These are phyloP conservation scores for Yamadazyma oceani DNA, from an alignment of 1,139 yeast genomes.

Conservation along the genomic window DNA sequence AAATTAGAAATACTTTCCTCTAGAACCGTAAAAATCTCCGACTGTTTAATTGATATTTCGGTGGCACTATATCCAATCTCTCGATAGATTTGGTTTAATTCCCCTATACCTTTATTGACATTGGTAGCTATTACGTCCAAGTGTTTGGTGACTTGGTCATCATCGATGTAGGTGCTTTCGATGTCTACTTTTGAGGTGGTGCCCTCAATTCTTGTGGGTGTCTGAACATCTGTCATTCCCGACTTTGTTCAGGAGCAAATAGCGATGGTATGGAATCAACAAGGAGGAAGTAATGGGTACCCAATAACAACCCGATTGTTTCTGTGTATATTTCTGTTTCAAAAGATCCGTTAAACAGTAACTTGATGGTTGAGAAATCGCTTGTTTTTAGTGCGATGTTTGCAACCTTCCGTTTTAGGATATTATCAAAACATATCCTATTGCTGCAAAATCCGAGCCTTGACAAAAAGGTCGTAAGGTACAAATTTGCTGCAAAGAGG, in stretches of 20 bases:
- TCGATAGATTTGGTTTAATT: slow-evolving; percentile 32
- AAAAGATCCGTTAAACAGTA: too few species aligned
- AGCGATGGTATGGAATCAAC: too few species aligned
- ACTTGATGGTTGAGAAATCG: too few species aligned
- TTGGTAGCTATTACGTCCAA: slow-evolving; percentile 27
- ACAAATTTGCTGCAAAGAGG: too few species aligned
- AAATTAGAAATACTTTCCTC: slow-evolving; percentile 40
- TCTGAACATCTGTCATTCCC: slow-evolving; percentile 10
- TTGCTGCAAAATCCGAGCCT: too few species aligned
- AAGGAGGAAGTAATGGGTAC: too few species aligned
- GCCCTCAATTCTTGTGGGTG: slow-evolving; percentile 11
- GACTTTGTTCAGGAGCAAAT: background rate
- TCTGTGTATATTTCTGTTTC: too few species aligned
- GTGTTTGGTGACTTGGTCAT: slow-evolving; percentile 12
- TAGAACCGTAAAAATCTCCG: slow-evolving; percentile 41
- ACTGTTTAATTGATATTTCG: slow-evolving; percentile 36
- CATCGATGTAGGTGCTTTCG: slow-evolving; percentile 7
- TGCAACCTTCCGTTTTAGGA: too few species aligned
- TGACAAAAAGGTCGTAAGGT: too few species aligned
- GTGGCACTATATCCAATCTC: slow-evolving; percentile 39
- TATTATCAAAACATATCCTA: too few species aligned
- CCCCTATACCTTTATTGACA: slow-evolving; percentile 36
- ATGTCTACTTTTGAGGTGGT: slow-evolving; percentile 9
- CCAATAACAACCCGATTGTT: too few species aligned
- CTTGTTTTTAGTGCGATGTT: too few species aligned